phyloP scores from a whole-genome alignment of 2,329 filamentous ascomycete species.

The Blastomyces silverae region DNA sequence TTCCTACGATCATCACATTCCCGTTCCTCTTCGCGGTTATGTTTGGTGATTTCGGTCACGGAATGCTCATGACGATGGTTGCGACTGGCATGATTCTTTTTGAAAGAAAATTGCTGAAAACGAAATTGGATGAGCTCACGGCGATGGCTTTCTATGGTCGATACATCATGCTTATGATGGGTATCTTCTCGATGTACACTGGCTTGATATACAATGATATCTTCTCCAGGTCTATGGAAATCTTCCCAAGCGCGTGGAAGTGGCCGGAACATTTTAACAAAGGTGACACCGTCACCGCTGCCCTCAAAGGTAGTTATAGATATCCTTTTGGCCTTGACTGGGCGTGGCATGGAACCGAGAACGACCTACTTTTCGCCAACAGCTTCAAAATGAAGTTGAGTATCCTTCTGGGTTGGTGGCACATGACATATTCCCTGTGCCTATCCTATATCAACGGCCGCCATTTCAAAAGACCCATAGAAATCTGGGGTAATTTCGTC shows the following conservation, averaged over 20 bases:
- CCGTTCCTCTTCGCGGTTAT: conserved; percentile 99
- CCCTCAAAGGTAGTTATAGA: conserved; percentile 66
- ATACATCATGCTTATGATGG: conserved; percentile 98
- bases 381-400: conserved; percentile 99
- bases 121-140: conserved; percentile 95
- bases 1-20: conserved; percentile 94
- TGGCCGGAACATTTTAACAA: conserved; percentile 65
- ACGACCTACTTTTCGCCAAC: conserved; percentile 92
- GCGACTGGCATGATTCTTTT: conserved; percentile 92
- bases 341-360: conserved; percentile 94
- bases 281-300: conserved; percentile 58
- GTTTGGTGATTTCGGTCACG: conserved; percentile 97
- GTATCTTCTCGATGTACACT: conserved; percentile 91
- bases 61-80: conserved; percentile 76
- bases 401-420: conserved; percentile 92
- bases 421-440: conserved; percentile 98
- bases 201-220: conserved; percentile 96
- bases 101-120: conserved; percentile 71
- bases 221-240: conserved; percentile 86
- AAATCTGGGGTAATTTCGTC: conserved; percentile 95
- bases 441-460: conserved; percentile 87
- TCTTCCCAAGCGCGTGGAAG: conserved; percentile 86
- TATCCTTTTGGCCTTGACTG: conserved; percentile 96
- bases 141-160: conserved; percentile 98
- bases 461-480: conserved; percentile 90